phyloP scores from a whole-genome alignment of 2,329 filamentous ascomycete species.

The Fusarium xyrophilum region DNA sequence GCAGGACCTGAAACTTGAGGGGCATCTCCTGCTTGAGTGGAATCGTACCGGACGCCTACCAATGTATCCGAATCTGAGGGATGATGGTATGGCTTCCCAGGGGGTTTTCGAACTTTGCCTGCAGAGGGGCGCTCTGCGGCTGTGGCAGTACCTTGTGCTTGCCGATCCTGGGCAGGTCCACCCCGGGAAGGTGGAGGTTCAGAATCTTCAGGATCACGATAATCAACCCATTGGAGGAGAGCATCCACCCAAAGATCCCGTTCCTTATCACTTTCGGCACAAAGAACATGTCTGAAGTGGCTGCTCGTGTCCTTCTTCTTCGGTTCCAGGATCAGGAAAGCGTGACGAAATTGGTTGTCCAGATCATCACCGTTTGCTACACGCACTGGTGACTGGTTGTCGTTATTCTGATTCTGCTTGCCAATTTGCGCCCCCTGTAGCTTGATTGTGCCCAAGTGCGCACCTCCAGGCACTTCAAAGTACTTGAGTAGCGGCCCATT shows the following conservation, averaged over 20 bases:
- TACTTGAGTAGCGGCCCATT: conserved; percentile 77
- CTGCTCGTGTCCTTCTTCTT: conserved; percentile 94
- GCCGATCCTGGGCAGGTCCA: conserved; percentile 49
- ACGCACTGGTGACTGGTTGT: conserved; percentile 66
- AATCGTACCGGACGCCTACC: conserved; percentile 66
- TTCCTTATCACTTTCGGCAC: conserved; percentile 92
- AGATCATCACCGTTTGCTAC: conserved; percentile 69
- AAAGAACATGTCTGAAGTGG: conserved; percentile 90
- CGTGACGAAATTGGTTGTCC: conserved; percentile 95
- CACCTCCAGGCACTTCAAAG: conserved; percentile 88
- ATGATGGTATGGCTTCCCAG: conserved; percentile 47
- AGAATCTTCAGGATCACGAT: conserved; percentile 64
- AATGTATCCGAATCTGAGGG: conserved; percentile 54
- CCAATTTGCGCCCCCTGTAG: conserved; percentile 90
- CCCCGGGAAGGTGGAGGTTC: conserved; percentile 44
- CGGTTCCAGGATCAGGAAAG: conserved; percentile 91
- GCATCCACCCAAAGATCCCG: conserved; percentile 94
- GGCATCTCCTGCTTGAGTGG: conserved; percentile 59
- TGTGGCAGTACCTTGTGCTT: conserved; percentile 42
- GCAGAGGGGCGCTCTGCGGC: conserved; percentile 28
- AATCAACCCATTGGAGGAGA: conserved; percentile 87
- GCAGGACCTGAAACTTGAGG: conserved; percentile 52
- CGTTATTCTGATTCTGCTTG: conserved; percentile 71
- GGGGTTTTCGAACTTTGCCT: conserved; percentile 44
- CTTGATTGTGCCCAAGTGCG: conserved; percentile 92